Conservation (phyloP, 139 green algal species). For the Chlorella sorokiniana region DNA sequence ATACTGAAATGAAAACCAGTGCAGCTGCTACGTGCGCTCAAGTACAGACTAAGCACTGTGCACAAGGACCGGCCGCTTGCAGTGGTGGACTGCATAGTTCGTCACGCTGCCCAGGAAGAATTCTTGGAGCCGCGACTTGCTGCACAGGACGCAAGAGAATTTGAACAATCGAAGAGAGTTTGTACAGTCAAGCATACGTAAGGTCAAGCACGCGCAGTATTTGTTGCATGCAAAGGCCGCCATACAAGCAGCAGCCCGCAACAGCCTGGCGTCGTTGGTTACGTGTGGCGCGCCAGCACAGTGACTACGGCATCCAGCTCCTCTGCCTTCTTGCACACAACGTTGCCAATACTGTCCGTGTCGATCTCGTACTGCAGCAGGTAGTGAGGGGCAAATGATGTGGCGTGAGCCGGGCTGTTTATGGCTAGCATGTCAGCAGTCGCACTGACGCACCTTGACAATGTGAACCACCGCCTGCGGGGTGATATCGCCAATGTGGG, state of each 20-base stretch:
- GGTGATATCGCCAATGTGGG: conserved; percentile 34
- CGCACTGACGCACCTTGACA: conserved; percentile 47
- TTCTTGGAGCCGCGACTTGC: conserved; percentile 45
- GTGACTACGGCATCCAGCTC: conserved; percentile 60
- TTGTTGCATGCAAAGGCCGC: neutral
- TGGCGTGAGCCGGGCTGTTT: neutral
- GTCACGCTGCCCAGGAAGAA: conserved; percentile 70
- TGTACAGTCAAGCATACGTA: neutral
- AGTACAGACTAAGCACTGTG: no score
- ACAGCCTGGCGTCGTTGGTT: no score
- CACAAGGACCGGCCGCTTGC: conserved; percentile 29
- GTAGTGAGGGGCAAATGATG: no score
- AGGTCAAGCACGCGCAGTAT: neutral
- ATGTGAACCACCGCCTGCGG: conserved; percentile 64
- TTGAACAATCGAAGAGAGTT: neutral
- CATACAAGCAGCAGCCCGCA: neutral
- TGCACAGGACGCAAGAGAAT: neutral
- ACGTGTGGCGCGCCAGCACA: conserved; percentile 60
- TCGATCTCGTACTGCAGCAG: conserved; percentile 60
- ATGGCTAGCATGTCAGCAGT: neutral
- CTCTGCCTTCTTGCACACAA: conserved; percentile 70
- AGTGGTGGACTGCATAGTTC: conserved; percentile 48
- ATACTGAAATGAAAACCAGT: no score
- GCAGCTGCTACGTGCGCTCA: no score
- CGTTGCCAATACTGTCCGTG: conserved; percentile 66